Conservation (phyloP, 2,329 filamentous ascomycete genomes). For the Volutella citrinella region DNA sequence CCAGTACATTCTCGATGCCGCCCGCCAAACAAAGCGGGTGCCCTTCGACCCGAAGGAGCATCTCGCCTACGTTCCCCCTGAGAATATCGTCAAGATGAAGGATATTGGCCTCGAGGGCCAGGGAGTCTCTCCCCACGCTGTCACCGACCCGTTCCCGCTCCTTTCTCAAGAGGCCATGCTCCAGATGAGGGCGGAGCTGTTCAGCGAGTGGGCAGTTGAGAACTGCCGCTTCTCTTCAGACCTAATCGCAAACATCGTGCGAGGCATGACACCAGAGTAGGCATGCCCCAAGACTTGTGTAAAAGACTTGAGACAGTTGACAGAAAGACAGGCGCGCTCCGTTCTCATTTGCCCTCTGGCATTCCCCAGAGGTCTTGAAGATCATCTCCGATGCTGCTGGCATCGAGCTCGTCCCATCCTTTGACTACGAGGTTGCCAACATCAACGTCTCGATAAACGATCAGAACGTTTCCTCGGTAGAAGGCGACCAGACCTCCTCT, state of each 20-base stretch:
- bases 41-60: conserved; percentile 54
- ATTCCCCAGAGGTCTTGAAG: conserved; percentile 39
- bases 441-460: conserved; percentile 52
- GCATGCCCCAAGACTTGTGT: conserved; percentile 23
- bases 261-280: conserved; percentile 45
- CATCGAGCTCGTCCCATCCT: conserved; percentile 50
- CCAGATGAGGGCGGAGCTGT: conserved; percentile 60
- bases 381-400: conserved; percentile 51
- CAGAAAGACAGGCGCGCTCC: conserved; percentile 43
- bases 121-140: conserved; percentile 61
- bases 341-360: conserved; percentile 57
- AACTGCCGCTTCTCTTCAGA: conserved; percentile 51
- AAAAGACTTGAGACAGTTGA: not conserved
- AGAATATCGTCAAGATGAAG: conserved; percentile 55
- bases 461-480: conserved; percentile 38
- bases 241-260: conserved; percentile 53
- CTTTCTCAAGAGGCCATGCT: conserved; percentile 61
- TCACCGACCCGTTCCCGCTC: conserved; percentile 63
- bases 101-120: conserved; percentile 56
- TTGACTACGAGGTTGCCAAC: conserved; percentile 53
- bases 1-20: not conserved
- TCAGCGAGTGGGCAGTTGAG: conserved; percentile 52
- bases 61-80: conserved; percentile 48
- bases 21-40: not conserved
- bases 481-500: conserved; percentile 46